Evolutionary conservation across 2,329 filamentous ascomycete species (phyloP), one percentile per base, ranked within the genome.

Genomic region (Hypoxylon sp.): DNA sequence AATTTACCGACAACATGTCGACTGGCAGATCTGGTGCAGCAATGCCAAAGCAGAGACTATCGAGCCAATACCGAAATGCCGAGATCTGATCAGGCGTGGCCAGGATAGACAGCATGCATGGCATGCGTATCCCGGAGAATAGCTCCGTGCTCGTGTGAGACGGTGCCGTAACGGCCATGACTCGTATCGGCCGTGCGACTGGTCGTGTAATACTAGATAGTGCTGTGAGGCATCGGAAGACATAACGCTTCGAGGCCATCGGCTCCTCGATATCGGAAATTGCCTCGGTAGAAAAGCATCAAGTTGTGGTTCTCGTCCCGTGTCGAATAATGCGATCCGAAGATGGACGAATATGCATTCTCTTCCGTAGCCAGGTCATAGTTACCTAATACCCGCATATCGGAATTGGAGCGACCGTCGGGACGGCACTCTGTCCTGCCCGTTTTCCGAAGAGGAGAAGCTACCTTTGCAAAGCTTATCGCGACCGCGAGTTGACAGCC

Each of bases 141-240:
- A 42, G 15, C n/a, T 48, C 48, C 46, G 57, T 43, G 29, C 58
- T 33, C 51, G 48, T 18, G 33, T 51, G 42, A 57, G 43, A 49
- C 38, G 46, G 15, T 52, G 13, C 18, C 48, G 47, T 18, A 37
- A 41, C 38, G 47, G 45, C 46, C 46, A 56, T 15, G 38, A 17
- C 54, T 69, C 67, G 66, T 68, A 66, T 69, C 57, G 41, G 65
- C 46, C 8, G 60, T 64, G 64, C 40, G 29, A 63, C 51, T 62
- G 48, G 38, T 55, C 49, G 62, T 66, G 60, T 55, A 62, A 64
- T 55, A 35, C 45, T n/a, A 48, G 24, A 47, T 26, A 13, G 48
- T 38, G 38, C 38, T 37, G 37, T 17, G n/a, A 48, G 10, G 24
- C 4, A 29, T 49, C 50, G 47, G 53, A 37, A 45, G 38, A 51